Evolutionary conservation across 371 early-diverging fungal species (phyloP), one percentile per base, ranked within the genome.

Genomic region (Rhizopus microsporus): DNA sequence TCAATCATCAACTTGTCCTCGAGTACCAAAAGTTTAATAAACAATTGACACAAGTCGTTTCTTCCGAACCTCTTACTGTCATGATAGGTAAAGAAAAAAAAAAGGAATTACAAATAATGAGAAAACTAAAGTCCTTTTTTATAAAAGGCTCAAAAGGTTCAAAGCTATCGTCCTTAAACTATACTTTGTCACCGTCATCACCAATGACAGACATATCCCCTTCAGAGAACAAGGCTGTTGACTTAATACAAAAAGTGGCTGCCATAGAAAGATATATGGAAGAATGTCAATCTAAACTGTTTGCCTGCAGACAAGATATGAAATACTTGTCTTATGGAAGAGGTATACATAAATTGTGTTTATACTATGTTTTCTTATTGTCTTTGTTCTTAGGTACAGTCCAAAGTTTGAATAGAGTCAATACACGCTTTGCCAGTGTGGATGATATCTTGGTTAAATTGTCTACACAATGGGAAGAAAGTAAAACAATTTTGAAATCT

Each of bases 231-330:
- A 40, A 35, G 48, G 64, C n/a, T 42, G 64, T 12, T 58, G 64
- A 34, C 6, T 43, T 77, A 33, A 57, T 70, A 51, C 65, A 67
- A 50, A 58, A 60, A 30, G 56, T 74, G 13, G 48, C 60, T 39
- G 49, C 62, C 12, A 55, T 77, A 43, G 78, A 74, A 64, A 71
- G 70, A 16, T 61, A 71, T 16, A 38, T 74, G 15, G 65, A 67
- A 13, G 63, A 67, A 33, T 57, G 71, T 7, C 75, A 71, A 47
- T 62, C 69, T 12, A 71, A 73, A 30, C 33, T 74, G 12, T 63
- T 71, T 15, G 46, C 75, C 29, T 72, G 71, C 48, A 70, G 67
- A 32, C 73, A 78, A 46, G 78, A 78, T 46, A 61, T 68, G 4
- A 68, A 59, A 33, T 52, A 61, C 30, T 44, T 69, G 7, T 47